Percentiles rank a stretch among this genome's conserved stretches.
These are phyloP conservation scores for Chytriomyces confervae DNA, from an alignment of 192 early-diverging fungal species.

Conservation along the genomic window DNA sequence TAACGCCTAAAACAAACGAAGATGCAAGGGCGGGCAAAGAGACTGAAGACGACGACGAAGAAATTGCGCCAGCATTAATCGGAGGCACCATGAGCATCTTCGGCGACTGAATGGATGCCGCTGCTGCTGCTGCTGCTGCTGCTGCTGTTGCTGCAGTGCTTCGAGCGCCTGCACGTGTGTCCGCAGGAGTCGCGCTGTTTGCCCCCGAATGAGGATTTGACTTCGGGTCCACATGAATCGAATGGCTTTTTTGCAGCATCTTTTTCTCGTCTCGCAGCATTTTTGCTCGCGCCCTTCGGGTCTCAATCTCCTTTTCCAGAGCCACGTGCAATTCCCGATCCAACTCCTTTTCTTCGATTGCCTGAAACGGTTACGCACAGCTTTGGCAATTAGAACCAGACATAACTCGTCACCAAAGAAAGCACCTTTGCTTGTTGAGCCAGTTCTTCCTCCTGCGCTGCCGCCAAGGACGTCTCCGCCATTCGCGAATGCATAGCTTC, in stretches of 20 bases:
- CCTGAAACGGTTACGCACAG: too few species aligned
- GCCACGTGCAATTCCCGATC: slow-evolving; percentile 28
- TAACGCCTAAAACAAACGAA: not conserved
- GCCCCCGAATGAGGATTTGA: too few species aligned
- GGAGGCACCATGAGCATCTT: not conserved
- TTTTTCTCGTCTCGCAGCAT: slow-evolving; percentile 32
- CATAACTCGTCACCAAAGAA: slow-evolving; percentile 21
- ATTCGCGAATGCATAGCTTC: slow-evolving; percentile 44
- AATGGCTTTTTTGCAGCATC: not conserved
- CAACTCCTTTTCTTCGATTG: slow-evolving; percentile 22
- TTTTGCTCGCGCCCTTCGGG: slow-evolving; percentile 30
- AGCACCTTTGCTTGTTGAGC: slow-evolving; percentile 29
- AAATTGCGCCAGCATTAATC: slow-evolving; percentile 4
- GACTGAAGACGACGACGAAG: slow-evolving; percentile 33
- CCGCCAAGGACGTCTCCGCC: not conserved
- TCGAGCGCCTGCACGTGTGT: too few species aligned
- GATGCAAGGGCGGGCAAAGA: slow-evolving; percentile 6
- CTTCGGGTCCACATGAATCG: too few species aligned
- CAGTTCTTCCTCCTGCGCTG: slow-evolving; percentile 34
- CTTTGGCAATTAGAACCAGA: not conserved
- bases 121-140: not conserved
- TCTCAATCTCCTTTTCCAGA: slow-evolving; percentile 39
- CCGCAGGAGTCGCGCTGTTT: not conserved
- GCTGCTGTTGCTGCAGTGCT: not conserved
- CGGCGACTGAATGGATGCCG: not conserved